Base-by-base conservation (phyloP, 73 alveolate species). In the Paramecium sexaurelia region DNA sequence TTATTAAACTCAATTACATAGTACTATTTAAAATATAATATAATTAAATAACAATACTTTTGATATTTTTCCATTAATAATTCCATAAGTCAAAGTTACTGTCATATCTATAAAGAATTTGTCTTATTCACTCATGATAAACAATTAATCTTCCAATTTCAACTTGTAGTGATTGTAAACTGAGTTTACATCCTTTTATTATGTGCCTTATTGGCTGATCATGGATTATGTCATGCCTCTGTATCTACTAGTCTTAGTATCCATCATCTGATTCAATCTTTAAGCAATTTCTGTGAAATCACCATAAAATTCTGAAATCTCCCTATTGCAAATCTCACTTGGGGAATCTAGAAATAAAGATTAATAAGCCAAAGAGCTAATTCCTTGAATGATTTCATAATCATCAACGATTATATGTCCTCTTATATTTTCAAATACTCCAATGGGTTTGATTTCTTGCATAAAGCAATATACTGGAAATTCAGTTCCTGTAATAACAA, bases 401-500 rank as follows among this genome's bases (percentile, higher is more conserved):
- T 78, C 73, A 43, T 78, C 73, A 2, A 78, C 20, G 41, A 78
- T 37, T 22, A 78, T 40, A 17, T 78, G 90, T 43, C 90, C 90
- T 24, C 73, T 78, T 1, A 78, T 43, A 45, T 78, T 78, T 24
- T 78, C 90, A 43, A 78, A 78, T 4, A 22, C 13, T 19, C 68
- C 90, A 10, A 39, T 9, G 6, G 68, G 75, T 41, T 45, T 78
- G 4, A 78, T 24, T 45, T 78, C 90, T 40, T 78, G 13, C 55
- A 78, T 29, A 19, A 78, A 78, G 24, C 90, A 78, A 78, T 78
- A 78, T 3, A 78, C 71, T 4, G 90, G 90, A 24, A 78, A 45
- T 22, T 78, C 69, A 39, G 90, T 40, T 20, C 55, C 90, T 2
- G 90, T 78, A 17, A 78, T 78, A 7, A 39, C 29, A 43, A 78